Base-by-base conservation (phyloP, 495 filamentous ascomycete genomes). In the Talaromyces adpressus region DNA sequence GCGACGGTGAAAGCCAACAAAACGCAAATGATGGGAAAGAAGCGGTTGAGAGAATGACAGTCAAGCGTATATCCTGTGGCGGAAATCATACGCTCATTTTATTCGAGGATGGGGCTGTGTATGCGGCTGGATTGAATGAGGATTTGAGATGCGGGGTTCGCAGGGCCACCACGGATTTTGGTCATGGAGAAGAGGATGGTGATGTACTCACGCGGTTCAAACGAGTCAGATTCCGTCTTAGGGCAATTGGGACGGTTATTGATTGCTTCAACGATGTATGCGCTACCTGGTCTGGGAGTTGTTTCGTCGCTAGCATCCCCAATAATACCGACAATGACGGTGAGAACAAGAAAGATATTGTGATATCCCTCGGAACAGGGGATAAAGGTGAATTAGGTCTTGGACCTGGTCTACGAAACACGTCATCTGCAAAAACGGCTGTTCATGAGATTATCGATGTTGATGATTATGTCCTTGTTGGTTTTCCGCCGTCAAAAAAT, bases 41-140 rank as follows among this genome's bases (percentile, higher is more conserved):
- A 22, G 51, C 61, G 16, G 61, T 63, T 20, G 58, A 47, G 52
- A 47, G 16, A 29, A 23, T 6, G 64, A 66, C 34, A n/a, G 70
- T 79, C 27, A 63, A 63, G 4, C 68, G 70, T 16, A 80, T 95
- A 36, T 83, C 75, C 62, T 87, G 89, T 8, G 93, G 93, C 18
- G 93, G 93, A 6, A 98, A 96, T 72, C 92, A 97, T 72, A 97
- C 91, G 0, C 73, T 96, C 3, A 64, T 96, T 4, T 73, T 94
- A 2, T 81, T 82, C 27, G 65, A 78, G 14, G 68, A 75, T 25
- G 88, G 89, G 6, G 59, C 67, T 16, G 75, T 91, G 11, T 89
- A 85, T 71, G 82, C 81, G 56, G 77, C 82, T n/a, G 91, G 93
- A 0, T 80, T 82, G 60, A 77, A 84, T 61, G 73, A 69, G 0